These are phyloP conservation scores for Parachlorella kessleri DNA, from an alignment of 139 green algal species.

Conservation along the genomic window DNA sequence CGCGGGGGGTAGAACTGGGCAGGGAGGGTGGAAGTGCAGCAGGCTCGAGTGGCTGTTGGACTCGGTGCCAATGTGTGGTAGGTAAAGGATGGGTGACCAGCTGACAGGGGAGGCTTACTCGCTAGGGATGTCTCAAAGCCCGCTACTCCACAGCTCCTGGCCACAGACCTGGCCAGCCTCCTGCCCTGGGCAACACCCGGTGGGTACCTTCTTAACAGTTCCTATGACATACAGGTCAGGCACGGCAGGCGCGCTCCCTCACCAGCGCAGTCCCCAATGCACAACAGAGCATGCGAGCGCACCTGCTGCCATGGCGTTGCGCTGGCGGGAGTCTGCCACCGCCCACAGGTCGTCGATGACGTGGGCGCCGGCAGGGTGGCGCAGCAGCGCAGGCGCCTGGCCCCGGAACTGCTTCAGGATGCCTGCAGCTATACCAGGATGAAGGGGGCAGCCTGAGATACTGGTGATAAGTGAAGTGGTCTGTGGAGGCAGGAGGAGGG, in stretches of 20 bases:
- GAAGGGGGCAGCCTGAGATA: neutral
- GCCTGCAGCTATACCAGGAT: too few species aligned
- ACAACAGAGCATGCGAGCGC: too few species aligned
- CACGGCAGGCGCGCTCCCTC: too few species aligned
- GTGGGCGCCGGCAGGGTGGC: conserved; percentile 78
- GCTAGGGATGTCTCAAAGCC: too few species aligned
- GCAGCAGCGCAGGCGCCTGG: conserved; percentile 74
- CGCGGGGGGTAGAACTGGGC: neutral
- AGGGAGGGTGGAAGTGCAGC: too few species aligned
- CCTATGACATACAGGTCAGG: too few species aligned
- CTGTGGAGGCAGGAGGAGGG: neutral
- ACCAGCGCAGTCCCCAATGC: too few species aligned
- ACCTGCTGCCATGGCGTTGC: conserved; percentile 68
- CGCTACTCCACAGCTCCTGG: too few species aligned
- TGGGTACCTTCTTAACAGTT: too few species aligned
- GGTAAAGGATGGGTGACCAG: neutral
- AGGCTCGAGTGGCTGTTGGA: neutral
- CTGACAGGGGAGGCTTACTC: neutral
- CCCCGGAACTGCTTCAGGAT: conserved; percentile 72
- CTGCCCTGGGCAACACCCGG: too few species aligned
- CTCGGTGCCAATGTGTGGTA: too few species aligned
- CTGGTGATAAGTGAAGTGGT: neutral
- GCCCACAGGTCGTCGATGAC: conserved; percentile 86
- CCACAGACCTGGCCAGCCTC: too few species aligned
- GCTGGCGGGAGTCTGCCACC: conserved; percentile 42